phyloP scores from a whole-genome alignment of 768 basidiomycete genomes.

The Lentinus brumalis region DNA sequence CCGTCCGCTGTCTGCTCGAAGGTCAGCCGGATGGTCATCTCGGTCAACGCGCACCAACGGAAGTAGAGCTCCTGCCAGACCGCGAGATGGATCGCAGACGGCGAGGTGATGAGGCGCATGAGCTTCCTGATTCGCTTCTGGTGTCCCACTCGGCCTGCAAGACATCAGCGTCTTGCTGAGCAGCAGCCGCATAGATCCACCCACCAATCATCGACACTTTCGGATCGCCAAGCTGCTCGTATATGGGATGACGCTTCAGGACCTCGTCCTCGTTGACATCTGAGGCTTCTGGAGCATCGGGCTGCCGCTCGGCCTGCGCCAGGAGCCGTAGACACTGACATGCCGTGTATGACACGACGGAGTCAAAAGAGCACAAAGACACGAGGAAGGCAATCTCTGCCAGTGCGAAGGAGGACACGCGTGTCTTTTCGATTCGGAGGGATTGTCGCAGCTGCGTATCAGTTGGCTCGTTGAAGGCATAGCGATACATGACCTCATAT shows the following conservation, averaged over 20 bases:
- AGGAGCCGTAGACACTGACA: conserved; percentile 69
- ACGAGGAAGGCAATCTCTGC: conserved; percentile 75
- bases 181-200: conserved; percentile 27
- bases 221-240: conserved; percentile 80
- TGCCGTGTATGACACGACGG: conserved; percentile 64
- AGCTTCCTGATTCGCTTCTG: conserved; percentile 81
- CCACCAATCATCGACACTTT: conserved; percentile 67
- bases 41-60: conserved; percentile 69
- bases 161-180: conserved; percentile 9
- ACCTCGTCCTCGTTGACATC: conserved; percentile 60
- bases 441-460: conserved; percentile 39
- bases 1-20: conserved; percentile 33
- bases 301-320: conserved; percentile 65
- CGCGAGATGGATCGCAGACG: conserved; percentile 68
- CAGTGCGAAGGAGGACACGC: conserved; percentile 64
- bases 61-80: conserved; percentile 85
- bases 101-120: conserved; percentile 61
- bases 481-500: conserved; percentile 60
- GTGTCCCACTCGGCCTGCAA: conserved; percentile 69
- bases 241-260: conserved; percentile 70
- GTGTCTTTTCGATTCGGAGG: conserved; percentile 52
- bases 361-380: conserved; percentile 69
- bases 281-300: conserved; percentile 53
- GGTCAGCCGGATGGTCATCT: conserved; percentile 49
- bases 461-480: conserved; percentile 21